Conservation (phyloP, 768 basidiomycete genomes). For the Trametes cinnabarina region DNA sequence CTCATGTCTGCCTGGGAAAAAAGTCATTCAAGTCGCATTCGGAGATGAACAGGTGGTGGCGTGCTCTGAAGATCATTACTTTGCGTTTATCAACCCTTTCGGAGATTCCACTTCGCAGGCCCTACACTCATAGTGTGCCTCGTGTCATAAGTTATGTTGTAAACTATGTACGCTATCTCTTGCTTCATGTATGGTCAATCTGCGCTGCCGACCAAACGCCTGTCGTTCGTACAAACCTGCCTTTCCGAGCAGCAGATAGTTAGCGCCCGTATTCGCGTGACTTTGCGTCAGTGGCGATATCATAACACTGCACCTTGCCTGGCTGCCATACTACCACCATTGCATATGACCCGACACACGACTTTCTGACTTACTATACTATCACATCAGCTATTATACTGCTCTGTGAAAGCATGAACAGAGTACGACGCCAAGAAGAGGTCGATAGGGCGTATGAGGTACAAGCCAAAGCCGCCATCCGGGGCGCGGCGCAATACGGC, state of each 20-base stretch:
- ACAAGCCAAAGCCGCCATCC: slow-evolving; percentile 20
- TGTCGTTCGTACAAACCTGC: background rate
- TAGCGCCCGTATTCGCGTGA: background rate
- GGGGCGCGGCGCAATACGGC: slow-evolving; percentile 56
- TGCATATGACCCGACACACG: background rate
- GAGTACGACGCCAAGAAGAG: slow-evolving; percentile 24
- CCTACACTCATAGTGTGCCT: too few species aligned
- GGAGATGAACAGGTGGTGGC: slow-evolving; percentile 35
- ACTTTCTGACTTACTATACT: background rate
- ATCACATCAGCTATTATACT: background rate
- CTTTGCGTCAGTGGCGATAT: background rate
- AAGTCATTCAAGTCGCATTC: slow-evolving; percentile 40
- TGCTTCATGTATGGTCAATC: background rate
- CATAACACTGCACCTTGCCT: background rate
- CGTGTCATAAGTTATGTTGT: background rate
- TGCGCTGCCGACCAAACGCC: background rate
- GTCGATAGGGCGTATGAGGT: slow-evolving; percentile 26
- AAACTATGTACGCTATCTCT: background rate
- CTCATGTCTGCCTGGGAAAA: slow-evolving; percentile 35
- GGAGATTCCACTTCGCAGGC: too few species aligned
- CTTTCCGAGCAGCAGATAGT: background rate
- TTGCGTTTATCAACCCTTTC: slow-evolving; percentile 26
- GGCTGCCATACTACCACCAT: background rate
- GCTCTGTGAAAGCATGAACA: slow-evolving; percentile 13
- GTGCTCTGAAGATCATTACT: slow-evolving; percentile 41